Conservation (phyloP, 2,329 filamentous ascomycete species). For the Microcera coccophila region DNA sequence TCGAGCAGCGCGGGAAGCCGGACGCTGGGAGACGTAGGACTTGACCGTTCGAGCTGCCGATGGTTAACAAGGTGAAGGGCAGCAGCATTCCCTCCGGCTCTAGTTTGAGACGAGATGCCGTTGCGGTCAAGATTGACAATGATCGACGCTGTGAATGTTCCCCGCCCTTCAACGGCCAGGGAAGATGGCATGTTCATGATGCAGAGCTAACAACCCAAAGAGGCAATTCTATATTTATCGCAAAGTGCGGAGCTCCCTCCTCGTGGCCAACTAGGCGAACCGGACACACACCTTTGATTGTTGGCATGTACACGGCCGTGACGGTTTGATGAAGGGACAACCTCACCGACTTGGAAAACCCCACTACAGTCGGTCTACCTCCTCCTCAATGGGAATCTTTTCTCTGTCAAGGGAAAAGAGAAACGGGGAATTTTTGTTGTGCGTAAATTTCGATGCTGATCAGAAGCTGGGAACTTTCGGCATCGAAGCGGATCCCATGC, state of each 20-base stretch:
- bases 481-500: slow-evolving; percentile 18
- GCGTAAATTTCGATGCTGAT: slow-evolving; percentile 18
- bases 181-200: slow-evolving; percentile 1
- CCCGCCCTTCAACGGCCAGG: not conserved
- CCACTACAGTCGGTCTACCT: not conserved
- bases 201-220: slow-evolving; percentile 2
- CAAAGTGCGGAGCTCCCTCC: slow-evolving; percentile 7
- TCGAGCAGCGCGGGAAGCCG: not conserved
- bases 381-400: not conserved
- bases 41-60: no score
- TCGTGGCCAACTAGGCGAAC: no score
- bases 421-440: slow-evolving; percentile 14
- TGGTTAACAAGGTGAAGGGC: no score
- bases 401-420: not conserved
- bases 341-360: not conserved
- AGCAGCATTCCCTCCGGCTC: slow-evolving; percentile 1
- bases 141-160: slow-evolving; percentile 1
- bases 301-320: no score
- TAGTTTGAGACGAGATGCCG: slow-evolving; percentile 5
- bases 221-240: slow-evolving; percentile 22
- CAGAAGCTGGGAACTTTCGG: slow-evolving; percentile 14
- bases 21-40: not conserved
- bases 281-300: no score
- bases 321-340: slow-evolving; percentile 5
- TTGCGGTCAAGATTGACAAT: no score